Base-by-base conservation (phyloP, 2,329 filamentous ascomycete genomes). In the Ceratocystis papillata region DNA sequence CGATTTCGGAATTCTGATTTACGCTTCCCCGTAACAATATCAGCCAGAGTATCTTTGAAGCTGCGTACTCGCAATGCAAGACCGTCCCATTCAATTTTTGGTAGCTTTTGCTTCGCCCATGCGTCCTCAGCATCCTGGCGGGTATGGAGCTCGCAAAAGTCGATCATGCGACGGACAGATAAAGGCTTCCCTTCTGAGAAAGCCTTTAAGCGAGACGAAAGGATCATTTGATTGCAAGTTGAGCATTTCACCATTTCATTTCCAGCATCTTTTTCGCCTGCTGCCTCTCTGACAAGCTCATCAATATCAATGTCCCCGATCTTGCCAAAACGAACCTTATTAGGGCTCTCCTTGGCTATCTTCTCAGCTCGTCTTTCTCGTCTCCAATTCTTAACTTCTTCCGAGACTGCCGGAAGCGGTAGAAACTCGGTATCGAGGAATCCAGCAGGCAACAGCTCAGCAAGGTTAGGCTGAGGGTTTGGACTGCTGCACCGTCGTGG, bases 81-180 rank as follows among this genome's bases (percentile, higher is more conserved):
- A 0, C 70, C 71, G 0, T 76, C 73, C 89, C 90, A 96, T 67
- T 89, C 76, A 63, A 96, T 87, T 0, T 76, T 73, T 0, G 90
- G 90, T 72, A 93, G 94, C 0, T 82, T 80, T 55, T 78, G 80
- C 15, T 78, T 73, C 8, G 69, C 71, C 76, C 81, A 83, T 2
- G 73, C 73, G 6, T 77, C 74, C 65, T 76, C 70, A 1, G 86
- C 87, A 1, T 81, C 77, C 37, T 77, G 75, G 67, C 77, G 79
- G 70, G 81, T 83, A 76, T 90, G 88, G 6, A 78, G 75, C 55
- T 79, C 77, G 73, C 87, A 90, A 73, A 90, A 89, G 20, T 75
- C 77, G 22, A 79, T 77, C 73, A 89, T 85, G 70, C 81, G 78
- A 41, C 78, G 78, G 45, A 87, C 80, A 41, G 77, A 81, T 75